Base-by-base conservation (phyloP, 2,329 filamentous ascomycete genomes). In the Cladosporium sp. region DNA sequence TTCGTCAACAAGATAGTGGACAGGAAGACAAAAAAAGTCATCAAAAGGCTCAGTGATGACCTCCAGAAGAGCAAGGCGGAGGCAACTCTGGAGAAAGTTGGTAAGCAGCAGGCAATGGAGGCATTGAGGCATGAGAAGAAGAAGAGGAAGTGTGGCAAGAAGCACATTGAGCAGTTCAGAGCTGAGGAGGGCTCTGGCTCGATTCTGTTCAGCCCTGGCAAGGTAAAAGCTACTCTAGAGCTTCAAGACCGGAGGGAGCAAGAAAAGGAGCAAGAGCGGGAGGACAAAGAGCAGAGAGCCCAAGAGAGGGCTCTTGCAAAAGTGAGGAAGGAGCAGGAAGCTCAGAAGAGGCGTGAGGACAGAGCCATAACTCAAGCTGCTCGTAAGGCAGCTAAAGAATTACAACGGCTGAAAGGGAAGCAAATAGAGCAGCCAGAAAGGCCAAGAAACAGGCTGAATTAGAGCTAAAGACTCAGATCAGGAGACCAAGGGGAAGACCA, bases 41-140 rank as follows among this genome's bases (percentile, higher is more conserved):
- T 58, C 54, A 39, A 58, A 28, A 58, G 34, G 54, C 28, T 58
- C 30, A 58, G 34, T 36, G 54, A 39, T 11, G 54, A 36, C 54
- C 53, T 58, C n/a, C 30, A 34, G 6, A 58, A 7, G 5, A 48
- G 39, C 4, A 8, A 23, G 4, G 34, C 58, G 18, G 39, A 46
- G 34, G 18, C 34, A 51, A 13, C 14, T 5, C 32, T 26, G 23
- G 21, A 48, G 58, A 48, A n/a, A 48, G 2, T 48, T 3, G 43
- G 11, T 8, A 61, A 36, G 8, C 25, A 48, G 36, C 7, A 34
- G 39, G 21, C 25, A 51, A 62, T 32, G 2, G 58, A 62, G 16
- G 58, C 43, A 36, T 28, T 62, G 7, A 30, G 21, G 23, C 23
- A 51, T 30, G 23, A 36, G 28, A 62, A 48, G 34, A 62, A 62